Base-by-base conservation (phyloP, 495 filamentous ascomycete genomes). In the Hypoxylon rickii region DNA sequence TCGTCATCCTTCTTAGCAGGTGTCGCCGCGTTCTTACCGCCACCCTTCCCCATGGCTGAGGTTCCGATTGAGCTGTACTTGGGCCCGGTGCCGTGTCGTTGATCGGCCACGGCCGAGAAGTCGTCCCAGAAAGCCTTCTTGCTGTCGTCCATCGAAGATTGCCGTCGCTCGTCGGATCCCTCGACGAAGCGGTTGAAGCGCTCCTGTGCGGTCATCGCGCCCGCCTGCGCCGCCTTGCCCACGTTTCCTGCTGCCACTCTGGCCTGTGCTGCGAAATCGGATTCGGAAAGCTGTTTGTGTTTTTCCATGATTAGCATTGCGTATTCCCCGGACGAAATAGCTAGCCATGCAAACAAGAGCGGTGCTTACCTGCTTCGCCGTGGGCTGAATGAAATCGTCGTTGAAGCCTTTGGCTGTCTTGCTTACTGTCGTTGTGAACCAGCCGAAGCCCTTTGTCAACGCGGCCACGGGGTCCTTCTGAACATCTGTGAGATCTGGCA, bases 111-210 rank as follows among this genome's bases (percentile, higher is more conserved):
- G 29, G 69, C 72, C 0, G 83, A 81, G 51, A 92, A 81, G 17
- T 84, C 81, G 72, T 97, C 95, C 95, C 94, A 98, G 72, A 98
- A 98, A 32, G 89, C 88, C 58, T 86, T 84, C 69, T 86, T 89
- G 81, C 63, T 88, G 81, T 79, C 73, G 63, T 81, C 76, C 24
- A 72, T 63, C 8, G 74, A 73, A 21, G 68, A 63, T 26, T 68
- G 59, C 8, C 51, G 53, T 40, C 70, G 69, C 15, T 67, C 71
- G 19, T 71, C 59, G 8, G 61, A 64, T 2, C 76, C 75, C 66
- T 97, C 90, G 20, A 96, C 90, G 60, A 97, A 94, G 0, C 85
- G 83, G 64, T 77, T 87, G 72, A 97, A 86, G 21, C 85, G 80
- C 7, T 92, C 88, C 36, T 86, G 84, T 1, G 90, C 89, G 20